phyloP scores from a whole-genome alignment of 2,329 filamentous ascomycete genomes.

The Sclerotinia sclerotiorum region DNA sequence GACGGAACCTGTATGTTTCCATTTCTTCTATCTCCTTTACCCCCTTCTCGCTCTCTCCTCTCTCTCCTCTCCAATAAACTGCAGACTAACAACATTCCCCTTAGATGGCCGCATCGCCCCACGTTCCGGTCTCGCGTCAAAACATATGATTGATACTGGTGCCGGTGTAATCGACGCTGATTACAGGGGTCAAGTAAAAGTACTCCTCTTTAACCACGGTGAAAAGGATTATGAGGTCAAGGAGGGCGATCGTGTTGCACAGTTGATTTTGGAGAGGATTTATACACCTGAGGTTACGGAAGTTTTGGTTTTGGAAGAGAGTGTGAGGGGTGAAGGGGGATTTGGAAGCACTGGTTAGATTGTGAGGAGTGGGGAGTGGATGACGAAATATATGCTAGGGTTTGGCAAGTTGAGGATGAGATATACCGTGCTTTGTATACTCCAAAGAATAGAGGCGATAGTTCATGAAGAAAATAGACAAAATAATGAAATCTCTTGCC shows the following conservation, averaged over 20 bases:
- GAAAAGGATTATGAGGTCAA: constrained; percentile 79
- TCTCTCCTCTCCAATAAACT: not conserved
- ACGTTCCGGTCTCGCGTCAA: constrained; percentile 84
- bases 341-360: constrained; percentile 79
- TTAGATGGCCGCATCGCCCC: constrained; percentile 86
- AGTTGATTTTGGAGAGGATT: constrained; percentile 91
- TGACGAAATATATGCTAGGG: constrained; percentile 9
- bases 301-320: constrained; percentile 84
- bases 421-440: constrained; percentile 1
- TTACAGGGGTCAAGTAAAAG: constrained; percentile 91
- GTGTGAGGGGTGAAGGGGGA: constrained; percentile 83
- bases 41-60: constrained; percentile 3
- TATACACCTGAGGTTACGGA: constrained; percentile 91
- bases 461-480: not conserved
- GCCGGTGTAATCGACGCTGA: constrained; percentile 98
- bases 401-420: not conserved
- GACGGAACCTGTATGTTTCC: constrained; percentile 75
- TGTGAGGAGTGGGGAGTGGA: not conserved
- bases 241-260: constrained; percentile 86
- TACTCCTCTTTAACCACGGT: constrained; percentile 89
- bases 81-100: not conserved
- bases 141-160: constrained; percentile 94
- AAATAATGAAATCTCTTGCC: constrained; percentile 4
- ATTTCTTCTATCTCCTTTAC: not conserved
- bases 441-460: not conserved